Conservation (phyloP, 306 rosid genomes). For the Sicyos baderoa region DNA sequence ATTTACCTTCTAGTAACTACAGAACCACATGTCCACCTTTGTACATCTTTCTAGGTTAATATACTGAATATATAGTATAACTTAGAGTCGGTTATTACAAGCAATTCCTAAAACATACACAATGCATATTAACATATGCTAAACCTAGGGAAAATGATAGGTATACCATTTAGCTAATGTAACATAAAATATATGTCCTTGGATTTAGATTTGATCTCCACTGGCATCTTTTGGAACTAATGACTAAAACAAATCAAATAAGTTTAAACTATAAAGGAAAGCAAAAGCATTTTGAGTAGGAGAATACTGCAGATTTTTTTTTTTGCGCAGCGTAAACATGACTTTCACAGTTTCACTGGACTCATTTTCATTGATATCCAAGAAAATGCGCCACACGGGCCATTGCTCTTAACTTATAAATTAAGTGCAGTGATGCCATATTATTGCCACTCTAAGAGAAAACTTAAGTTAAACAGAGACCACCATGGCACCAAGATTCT, state of each 20-base stretch:
- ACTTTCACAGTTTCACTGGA: background rate
- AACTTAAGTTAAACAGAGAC: background rate
- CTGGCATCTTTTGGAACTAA: background rate
- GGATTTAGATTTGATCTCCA: background rate
- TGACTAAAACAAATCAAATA: background rate
- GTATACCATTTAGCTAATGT: background rate
- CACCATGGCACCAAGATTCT: background rate
- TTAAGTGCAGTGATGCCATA: background rate
- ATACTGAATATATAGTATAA: background rate
- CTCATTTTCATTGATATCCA: background rate
- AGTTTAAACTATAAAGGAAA: background rate
- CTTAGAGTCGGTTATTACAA: background rate
- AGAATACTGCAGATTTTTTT: background rate
- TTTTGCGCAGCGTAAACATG: background rate
- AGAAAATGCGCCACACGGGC: background rate
- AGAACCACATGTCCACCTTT: background rate
- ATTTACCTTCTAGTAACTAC: background rate
- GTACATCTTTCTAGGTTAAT: background rate
- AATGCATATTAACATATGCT: background rate
- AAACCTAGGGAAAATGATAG: background rate
- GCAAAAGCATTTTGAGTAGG: background rate
- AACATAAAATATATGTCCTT: background rate
- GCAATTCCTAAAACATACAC: background rate
- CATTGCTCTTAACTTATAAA: background rate
- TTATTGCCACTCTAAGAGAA: background rate